These are phyloP conservation scores for Cercospora sojina DNA, from an alignment of 2,329 filamentous ascomycete species.

Conservation along the genomic window DNA sequence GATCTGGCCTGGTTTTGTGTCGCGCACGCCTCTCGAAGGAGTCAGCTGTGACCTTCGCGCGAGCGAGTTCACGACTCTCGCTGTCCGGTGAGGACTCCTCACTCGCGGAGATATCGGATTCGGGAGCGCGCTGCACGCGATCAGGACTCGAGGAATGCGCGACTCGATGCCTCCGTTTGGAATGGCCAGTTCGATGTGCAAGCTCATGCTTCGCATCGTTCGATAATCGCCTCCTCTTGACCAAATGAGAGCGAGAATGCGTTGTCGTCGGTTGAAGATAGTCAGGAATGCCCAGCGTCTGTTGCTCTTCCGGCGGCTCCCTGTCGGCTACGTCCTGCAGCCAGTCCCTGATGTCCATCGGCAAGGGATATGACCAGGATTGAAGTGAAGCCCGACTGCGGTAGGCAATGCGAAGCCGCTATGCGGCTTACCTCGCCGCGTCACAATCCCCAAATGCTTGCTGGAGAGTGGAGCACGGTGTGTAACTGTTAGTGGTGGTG, in stretches of 20 bases:
- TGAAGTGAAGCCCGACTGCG: constrained; percentile 8
- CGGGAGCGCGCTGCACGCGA: constrained; percentile 7
- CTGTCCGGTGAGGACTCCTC: constrained; percentile 3
- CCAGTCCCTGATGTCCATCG: constrained; percentile 50
- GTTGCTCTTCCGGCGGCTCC: constrained; percentile 33
- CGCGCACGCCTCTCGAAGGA: constrained; percentile 47
- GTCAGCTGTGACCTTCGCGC: constrained; percentile 13
- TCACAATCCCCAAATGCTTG: background rate
- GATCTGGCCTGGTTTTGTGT: constrained; percentile 49
- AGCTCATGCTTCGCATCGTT: constrained; percentile 33
- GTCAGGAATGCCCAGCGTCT: constrained; percentile 28
- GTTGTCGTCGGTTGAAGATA: constrained; percentile 20
- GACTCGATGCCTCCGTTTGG: background rate
- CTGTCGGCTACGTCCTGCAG: constrained; percentile 44
- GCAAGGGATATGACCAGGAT: constrained; percentile 17
- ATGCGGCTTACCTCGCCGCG: constrained; percentile 9
- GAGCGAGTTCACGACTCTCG: constrained; percentile 3
- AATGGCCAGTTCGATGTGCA: background rate
- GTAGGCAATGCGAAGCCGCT: background rate
- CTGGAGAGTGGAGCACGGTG: background rate
- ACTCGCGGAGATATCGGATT: constrained; percentile 6
- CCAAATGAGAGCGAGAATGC: constrained; percentile 21
- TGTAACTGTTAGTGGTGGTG: background rate
- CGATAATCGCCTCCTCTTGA: constrained; percentile 37
- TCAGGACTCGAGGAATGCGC: constrained; percentile 19